These are phyloP conservation scores for Magnusiomyces ingens DNA, from an alignment of 1,139 yeast genomes.

Conservation along the genomic window DNA sequence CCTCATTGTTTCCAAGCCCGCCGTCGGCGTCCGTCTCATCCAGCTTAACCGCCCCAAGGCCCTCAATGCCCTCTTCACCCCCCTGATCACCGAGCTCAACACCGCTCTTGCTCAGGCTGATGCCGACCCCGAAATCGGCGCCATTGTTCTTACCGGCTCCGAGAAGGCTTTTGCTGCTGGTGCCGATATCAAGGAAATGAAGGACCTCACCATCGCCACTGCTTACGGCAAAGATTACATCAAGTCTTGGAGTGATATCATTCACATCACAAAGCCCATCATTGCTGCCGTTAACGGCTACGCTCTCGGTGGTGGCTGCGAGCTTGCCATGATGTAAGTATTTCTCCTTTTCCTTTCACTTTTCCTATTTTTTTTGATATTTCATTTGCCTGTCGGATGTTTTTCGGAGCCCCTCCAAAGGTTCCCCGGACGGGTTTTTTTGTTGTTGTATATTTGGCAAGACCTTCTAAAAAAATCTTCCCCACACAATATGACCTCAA, in stretches of 20 bases:
- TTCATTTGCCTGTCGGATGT: not conserved
- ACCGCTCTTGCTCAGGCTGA: constrained; percentile 38
- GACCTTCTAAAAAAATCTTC: too few species aligned
- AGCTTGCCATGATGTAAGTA: constrained; percentile 41
- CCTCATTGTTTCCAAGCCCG: constrained; percentile 37
- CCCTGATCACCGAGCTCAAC: constrained; percentile 39
- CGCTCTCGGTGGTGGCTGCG: constrained; percentile 51
- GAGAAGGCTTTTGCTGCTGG: constrained; percentile 48
- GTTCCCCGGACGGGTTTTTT: too few species aligned
- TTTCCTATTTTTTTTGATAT: not conserved
- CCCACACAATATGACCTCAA: too few species aligned
- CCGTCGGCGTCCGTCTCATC: constrained; percentile 41
- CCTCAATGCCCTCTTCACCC: constrained; percentile 56
- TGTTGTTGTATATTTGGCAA: too few species aligned
- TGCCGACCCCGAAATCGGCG: constrained; percentile 37
- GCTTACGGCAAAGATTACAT: constrained; percentile 35
- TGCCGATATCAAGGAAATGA: constrained; percentile 49
- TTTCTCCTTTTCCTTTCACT: not conserved
- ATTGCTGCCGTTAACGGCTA: constrained; percentile 49
- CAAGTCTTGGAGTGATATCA: constrained; percentile 35
- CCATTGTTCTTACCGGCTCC: constrained; percentile 43
- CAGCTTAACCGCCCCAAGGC: constrained; percentile 59
- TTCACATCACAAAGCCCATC: constrained; percentile 39
- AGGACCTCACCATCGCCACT: constrained; percentile 34
- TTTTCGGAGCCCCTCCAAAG: too few species aligned